These are phyloP conservation scores for Brachypodium distachyon DNA, from an alignment of 202 grass and related monocot genomes.

Conservation along the genomic window DNA sequence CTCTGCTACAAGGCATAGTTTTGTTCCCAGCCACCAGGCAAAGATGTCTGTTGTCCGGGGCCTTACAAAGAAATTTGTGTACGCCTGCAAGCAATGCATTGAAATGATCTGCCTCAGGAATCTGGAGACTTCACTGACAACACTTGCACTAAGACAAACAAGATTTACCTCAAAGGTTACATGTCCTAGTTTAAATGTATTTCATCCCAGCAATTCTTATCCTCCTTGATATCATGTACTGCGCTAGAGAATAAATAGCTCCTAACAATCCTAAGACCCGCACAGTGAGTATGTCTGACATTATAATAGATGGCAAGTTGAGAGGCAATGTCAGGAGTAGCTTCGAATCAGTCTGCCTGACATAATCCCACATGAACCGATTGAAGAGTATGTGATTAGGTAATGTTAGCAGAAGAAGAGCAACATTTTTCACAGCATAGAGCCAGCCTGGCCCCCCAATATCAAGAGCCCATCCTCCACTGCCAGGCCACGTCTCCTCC, in stretches of 20 bases:
- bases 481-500: constrained; percentile 72
- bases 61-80: background rate
- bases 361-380: constrained; percentile 99
- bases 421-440: constrained; percentile 75
- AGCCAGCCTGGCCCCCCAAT: constrained; percentile 83
- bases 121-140: background rate
- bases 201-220: constrained; percentile 97
- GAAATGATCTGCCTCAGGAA: constrained; percentile 17
- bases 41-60: background rate
- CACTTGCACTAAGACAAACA: background rate
- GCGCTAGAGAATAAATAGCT: constrained; percentile 83
- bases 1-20: background rate
- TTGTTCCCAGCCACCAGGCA: background rate
- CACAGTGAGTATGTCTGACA: constrained; percentile 77
- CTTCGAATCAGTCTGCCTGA: constrained; percentile 79
- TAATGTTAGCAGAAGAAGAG: constrained; percentile 71
- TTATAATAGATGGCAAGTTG: constrained; percentile 82
- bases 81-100: constrained; percentile 17
- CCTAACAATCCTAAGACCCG: constrained; percentile 90
- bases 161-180: constrained; percentile 39
- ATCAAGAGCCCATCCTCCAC: constrained; percentile 67
- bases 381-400: constrained; percentile 99
- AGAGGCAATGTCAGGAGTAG: constrained; percentile 86
- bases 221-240: constrained; percentile 81
- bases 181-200: constrained; percentile 77